Evolutionary conservation across 1,284 basidiomycete species (phyloP), one percentile per base, ranked within the genome.

Genomic region (Coniferiporia sulphurascens): DNA sequence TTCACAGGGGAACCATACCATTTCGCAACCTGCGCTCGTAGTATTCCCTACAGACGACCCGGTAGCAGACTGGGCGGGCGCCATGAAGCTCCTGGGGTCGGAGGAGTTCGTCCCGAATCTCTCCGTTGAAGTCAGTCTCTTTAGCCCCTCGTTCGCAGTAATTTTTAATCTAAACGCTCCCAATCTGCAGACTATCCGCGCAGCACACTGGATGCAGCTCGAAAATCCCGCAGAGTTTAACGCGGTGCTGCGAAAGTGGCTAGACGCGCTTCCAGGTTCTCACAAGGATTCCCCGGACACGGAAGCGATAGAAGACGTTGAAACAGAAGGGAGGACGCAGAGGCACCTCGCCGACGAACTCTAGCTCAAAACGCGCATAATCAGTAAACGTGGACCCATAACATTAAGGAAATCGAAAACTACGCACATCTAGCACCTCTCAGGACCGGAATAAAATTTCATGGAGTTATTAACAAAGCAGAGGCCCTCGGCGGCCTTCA

Each of bases 41-140:
- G 76, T 89, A 22, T 73, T 82, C 27, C 82, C 86, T 2, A 76
- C 73, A 15, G 62, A 83, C 81, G 86, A 89, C 65, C 81, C 83
- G 13, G 87, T 89, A 3, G 85, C 82, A 0, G 74, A 87, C 68
- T 88, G 87, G 85, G 66, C 64, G 1, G 44, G 68, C 6, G 74
- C 76, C 1, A 70, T 78, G 7, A 67, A 73, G 45, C 56, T 78
- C 32, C 67, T 83, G 3, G 72, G 76, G 4, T 79, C 79, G 17
- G 71, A 67, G 0, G 65, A 72, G 1, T 82, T 78, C 65, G 59
- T 87, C 34, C 80, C 84, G 1, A 72, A 78, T 32, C 64, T 83
- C n/a, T 81, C 76, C 4, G 77, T 75, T 2, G 71, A 78, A 71
- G 85, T 86, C 58, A 8, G 35, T 32, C 52, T 36, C 60, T 17